Evolutionary conservation across 176 grass and related monocot species (phyloP).

Genomic region (bread wheat (Triticum aestivum)): DNA sequence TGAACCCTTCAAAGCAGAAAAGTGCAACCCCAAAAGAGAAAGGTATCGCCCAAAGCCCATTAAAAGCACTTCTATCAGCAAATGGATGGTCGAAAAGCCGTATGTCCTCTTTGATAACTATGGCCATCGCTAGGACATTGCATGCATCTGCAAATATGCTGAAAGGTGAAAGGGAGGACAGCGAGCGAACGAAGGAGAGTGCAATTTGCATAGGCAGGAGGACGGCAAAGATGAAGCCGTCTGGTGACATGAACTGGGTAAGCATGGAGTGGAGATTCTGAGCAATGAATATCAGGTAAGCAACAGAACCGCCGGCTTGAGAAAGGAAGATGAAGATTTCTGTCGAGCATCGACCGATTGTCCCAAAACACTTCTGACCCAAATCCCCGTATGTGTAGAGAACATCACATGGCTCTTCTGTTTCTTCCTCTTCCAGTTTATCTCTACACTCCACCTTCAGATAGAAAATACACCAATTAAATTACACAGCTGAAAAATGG

Average conservation of each 20-base stretch:
- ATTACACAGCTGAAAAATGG: constrained; percentile 8
- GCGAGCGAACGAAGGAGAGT: constrained; percentile 74
- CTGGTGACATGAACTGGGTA: constrained; percentile 37
- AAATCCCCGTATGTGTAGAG: constrained; percentile 74
- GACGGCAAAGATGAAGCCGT: constrained; percentile 68
- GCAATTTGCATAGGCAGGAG: constrained; percentile 63
- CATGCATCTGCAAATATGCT: constrained; percentile 84
- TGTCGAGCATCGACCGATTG: constrained; percentile 60
- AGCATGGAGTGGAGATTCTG: constrained; percentile 87
- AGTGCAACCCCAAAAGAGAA: constrained; percentile 72
- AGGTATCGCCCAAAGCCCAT: constrained; percentile 63
- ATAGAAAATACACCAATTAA: constrained; percentile 16
- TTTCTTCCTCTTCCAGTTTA: constrained; percentile 53
- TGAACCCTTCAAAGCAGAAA: constrained; percentile 95
- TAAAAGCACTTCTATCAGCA: constrained; percentile 66
- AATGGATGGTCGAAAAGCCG: constrained; percentile 63
- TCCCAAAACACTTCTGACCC: constrained; percentile 70
- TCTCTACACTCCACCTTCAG: constrained; percentile 79
- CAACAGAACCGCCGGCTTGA: constrained; percentile 71
- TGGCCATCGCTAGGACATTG: constrained; percentile 80
- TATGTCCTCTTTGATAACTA: constrained; percentile 83
- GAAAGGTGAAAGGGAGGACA: constrained; percentile 75
- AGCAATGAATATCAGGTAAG: constrained; percentile 87
- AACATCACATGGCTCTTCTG: constrained; percentile 26
- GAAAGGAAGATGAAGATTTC: constrained; percentile 77